phyloP scores from a whole-genome alignment of 2,329 filamentous ascomycete species.

The Cryphonectria japonica region DNA sequence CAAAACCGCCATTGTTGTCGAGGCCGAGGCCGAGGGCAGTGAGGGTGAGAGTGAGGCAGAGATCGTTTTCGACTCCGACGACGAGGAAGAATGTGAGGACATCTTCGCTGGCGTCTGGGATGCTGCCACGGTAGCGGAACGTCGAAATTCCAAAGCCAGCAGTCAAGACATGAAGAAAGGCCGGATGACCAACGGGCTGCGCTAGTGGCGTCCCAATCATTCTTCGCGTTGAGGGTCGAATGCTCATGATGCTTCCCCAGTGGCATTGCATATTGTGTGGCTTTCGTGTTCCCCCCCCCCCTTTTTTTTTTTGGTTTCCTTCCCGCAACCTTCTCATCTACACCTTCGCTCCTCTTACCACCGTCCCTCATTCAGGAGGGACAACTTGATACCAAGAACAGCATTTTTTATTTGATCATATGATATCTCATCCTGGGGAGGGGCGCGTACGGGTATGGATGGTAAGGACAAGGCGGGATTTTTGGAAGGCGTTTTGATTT shows the following conservation, averaged over 20 bases:
- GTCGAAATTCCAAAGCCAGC: slow-evolving; percentile 46
- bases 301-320: background rate
- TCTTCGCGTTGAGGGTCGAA: background rate
- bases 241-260: background rate
- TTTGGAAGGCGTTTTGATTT: slow-evolving; percentile 17
- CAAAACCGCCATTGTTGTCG: slow-evolving; percentile 22
- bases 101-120: slow-evolving; percentile 67
- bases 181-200: slow-evolving; percentile 4
- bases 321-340: background rate
- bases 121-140: slow-evolving; percentile 52
- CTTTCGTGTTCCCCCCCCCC: background rate
- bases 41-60: slow-evolving; percentile 35
- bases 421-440: slow-evolving; percentile 1
- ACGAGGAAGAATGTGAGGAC: slow-evolving; percentile 70
- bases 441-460: background rate
- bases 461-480: background rate
- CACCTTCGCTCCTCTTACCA: background rate
- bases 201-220: slow-evolving; percentile 13
- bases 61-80: slow-evolving; percentile 63
- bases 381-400: slow-evolving; percentile 3
- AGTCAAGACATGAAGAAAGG: slow-evolving; percentile 7
- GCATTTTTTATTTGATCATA: background rate
- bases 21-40: slow-evolving; percentile 30
- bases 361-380: background rate
- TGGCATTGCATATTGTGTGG: background rate